Base-by-base conservation (phyloP, 768 basidiomycete species). In the Mycena olivaceomarginata region DNA sequence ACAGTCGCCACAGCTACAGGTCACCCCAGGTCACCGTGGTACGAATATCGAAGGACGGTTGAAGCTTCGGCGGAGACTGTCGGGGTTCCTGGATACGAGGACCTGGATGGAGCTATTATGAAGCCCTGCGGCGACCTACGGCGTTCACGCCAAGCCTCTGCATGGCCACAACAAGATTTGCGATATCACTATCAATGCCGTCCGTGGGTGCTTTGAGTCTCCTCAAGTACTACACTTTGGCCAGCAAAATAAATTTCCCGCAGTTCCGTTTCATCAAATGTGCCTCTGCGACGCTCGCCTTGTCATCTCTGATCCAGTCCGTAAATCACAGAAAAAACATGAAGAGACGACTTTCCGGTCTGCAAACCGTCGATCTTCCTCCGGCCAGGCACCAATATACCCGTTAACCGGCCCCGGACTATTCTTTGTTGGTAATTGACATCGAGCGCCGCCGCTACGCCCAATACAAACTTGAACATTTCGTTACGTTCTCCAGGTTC, bases 391-490 rank as follows among this genome's bases (percentile, higher is more conserved):
- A 59, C 57, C 11, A 15, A 9, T 25, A 10, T 59, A 15, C 1
- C 57, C 25, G 22, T 59, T 59, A 15, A 11, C n/a, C 53, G 7
- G n/a, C 10, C 8, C 13, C 15, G 12, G 22, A 22, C n/a, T 22
- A 56, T 56, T 22, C 7, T 25, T 15, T 59, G 57, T 37, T 59
- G 20, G 18, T 9, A n/a, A 31, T 67, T 68, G 67, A 68, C 67
- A 57, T 20, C 67, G 67, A 67, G 51, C 46, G 67, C 67, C 67
- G 53, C 53, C 53, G 57, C 22, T 59, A 59, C 6, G 31, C 57
- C 31, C 25, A 59, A 59, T 59, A 9, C 25, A 59, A 59, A 11
- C 31, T 37, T 59, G 22, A 37, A 59, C 22, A 37, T 59, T 31
- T 18, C 25, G 57, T 59, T 59, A 31, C 15, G 7, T 15, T 31